Base-by-base conservation (phyloP, 1,284 basidiomycete species). In the Lignosus rhinocerotis region DNA sequence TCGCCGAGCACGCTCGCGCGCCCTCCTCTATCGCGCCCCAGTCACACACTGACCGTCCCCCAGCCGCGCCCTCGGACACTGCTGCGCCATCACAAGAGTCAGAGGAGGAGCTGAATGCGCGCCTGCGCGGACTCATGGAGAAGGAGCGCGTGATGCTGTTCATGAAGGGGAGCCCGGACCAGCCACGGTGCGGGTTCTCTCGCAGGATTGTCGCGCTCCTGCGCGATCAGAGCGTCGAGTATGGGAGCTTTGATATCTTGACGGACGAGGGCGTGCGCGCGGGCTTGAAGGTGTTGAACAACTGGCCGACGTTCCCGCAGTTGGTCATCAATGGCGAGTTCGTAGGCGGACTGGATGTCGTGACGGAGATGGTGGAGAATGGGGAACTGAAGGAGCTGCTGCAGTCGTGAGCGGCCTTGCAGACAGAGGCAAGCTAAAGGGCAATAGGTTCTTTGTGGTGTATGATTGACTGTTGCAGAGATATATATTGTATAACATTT, bases 151-250 rank as follows among this genome's bases (percentile, higher is more conserved):
- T 98, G 10, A 93, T 99, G 56, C 75, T 99, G 57, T 98, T 99
- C 83, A 99, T 99, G 96, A 99, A 99, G 77, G 97, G 96, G 21
- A 89, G 87, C 63, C 93, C 93, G 0, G 85, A 90, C 47, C 80
- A 82, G 30, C 97, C 94, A 2, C 87, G 93, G 61, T 96, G 96
- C 67, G 97, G 89, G 9, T 92, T 92, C 75, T 88, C 85, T 50
- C 79, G 88, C 42, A 82, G 87, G 74, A 88, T 87, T 12, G 86
- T 90, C 51, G 83, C 77, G 12, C 73, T 91, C 31, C 74, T 92
- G 56, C 72, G 80, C 43, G 81, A 86, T 58, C 80, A 88, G 64
- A 78, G 78, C 9, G 79, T 90, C 51, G 78, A 83, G 63, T 91
- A 87, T 73, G 77, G 80, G n/a, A 80, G 82, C 72, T 92, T 90